These are phyloP conservation scores for Apiotrichum montevideense DNA, from an alignment of 1,284 basidiomycete species.

Conservation along the genomic window DNA sequence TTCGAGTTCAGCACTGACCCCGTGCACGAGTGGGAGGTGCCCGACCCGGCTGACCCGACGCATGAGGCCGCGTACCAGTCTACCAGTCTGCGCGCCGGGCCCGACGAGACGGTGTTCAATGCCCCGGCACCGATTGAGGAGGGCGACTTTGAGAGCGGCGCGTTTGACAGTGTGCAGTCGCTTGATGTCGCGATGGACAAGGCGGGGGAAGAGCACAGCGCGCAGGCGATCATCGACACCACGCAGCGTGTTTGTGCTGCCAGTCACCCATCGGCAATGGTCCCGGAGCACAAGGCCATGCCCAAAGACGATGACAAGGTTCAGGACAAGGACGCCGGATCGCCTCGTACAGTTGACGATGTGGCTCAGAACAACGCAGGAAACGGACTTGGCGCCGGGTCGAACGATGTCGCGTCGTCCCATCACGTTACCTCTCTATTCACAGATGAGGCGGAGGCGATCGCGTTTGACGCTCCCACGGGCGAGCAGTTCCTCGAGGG, in stretches of 20 bases:
- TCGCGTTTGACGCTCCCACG: constrained; percentile 3
- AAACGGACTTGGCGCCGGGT: neutral
- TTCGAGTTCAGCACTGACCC: constrained; percentile 5
- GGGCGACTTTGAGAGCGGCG: constrained; percentile 6
- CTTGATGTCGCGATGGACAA: constrained; percentile 4
- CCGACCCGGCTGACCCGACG: neutral
- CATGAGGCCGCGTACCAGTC: neutral
- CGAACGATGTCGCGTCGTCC: neutral
- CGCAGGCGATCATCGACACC: neutral
- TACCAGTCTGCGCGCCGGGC: neutral
- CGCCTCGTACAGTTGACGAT: too few relatives aligned
- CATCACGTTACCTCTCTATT: neutral
- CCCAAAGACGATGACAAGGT: too few relatives aligned
- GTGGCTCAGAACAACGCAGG: too few relatives aligned
- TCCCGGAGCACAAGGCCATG: too few relatives aligned
- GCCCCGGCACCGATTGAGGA: neutral
- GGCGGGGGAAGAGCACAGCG: constrained; percentile 1
- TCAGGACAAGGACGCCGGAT: too few relatives aligned
- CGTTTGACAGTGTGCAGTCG: constrained; percentile 6
- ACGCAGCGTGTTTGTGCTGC: too few relatives aligned
- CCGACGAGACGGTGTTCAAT: neutral
- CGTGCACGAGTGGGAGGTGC: neutral
- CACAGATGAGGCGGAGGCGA: neutral
- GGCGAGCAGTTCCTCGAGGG: neutral
- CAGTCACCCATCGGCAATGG: too few relatives aligned